Conservation (phyloP, 495 filamentous ascomycete genomes). For the Neurospora sp. region DNA sequence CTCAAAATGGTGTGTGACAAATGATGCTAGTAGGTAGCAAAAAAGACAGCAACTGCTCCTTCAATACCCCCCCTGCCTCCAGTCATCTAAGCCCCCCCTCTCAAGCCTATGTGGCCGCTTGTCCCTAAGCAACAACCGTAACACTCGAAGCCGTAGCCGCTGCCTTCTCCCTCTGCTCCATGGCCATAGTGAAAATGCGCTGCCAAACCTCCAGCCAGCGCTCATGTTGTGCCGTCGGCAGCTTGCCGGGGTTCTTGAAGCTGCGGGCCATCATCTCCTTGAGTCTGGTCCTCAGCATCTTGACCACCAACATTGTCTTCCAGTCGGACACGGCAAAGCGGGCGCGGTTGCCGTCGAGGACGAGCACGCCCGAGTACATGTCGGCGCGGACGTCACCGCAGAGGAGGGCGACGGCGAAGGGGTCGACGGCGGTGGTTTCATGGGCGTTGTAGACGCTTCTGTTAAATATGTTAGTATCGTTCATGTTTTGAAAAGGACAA, state of each 20-base stretch:
- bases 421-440: conserved; percentile 73
- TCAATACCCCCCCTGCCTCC: neutral
- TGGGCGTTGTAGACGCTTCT: conserved; percentile 71
- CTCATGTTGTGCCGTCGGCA: conserved; percentile 56
- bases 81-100: neutral
- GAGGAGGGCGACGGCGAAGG: conserved; percentile 70
- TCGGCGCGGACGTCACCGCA: conserved; percentile 82
- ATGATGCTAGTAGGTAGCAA: neutral
- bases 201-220: conserved; percentile 67
- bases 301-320: conserved; percentile 81
- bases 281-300: conserved; percentile 57
- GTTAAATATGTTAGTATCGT: conserved; percentile 1
- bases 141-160: neutral
- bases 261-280: conserved; percentile 59
- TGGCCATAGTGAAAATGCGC: conserved; percentile 32
- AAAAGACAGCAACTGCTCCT: neutral
- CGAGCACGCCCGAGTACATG: conserved; percentile 76
- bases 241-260: conserved; percentile 63
- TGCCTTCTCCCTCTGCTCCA: conserved; percentile 18
- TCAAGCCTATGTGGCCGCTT: neutral
- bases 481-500: no score
- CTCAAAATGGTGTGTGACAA: neutral
- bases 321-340: conserved; percentile 81
- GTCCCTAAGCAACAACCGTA: neutral
- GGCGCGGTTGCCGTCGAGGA: conserved; percentile 78